phyloP scores from a whole-genome alignment of 192 early-diverging fungal genomes.

The Dissophora ornata region DNA sequence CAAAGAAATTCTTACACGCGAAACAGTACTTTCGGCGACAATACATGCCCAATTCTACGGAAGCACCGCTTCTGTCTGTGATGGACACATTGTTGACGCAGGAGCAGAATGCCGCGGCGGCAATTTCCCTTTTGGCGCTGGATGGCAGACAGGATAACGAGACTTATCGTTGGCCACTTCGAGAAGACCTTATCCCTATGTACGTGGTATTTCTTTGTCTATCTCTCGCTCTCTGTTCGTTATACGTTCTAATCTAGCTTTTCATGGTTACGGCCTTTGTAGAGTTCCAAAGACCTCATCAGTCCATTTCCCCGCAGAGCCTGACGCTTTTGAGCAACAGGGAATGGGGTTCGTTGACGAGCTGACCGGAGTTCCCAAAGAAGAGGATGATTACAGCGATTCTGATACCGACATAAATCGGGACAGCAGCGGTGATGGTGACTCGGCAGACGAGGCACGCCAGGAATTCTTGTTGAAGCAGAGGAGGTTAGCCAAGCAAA shows the following conservation, averaged over 20 bases:
- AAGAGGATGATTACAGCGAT: constrained; percentile 10
- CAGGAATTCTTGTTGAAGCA: background rate
- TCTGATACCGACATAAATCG: background rate
- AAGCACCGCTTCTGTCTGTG: background rate
- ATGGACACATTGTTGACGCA: background rate
- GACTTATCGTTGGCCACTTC: constrained; percentile 49
- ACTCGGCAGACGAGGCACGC: background rate
- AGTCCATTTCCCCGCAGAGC: background rate
- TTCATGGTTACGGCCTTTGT: too few relatives aligned
- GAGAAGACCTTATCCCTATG: constrained; percentile 23
- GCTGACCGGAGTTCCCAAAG: constrained; percentile 40
- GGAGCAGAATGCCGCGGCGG: constrained; percentile 8
- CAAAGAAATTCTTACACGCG: too few relatives aligned
- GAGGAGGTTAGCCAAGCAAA: constrained; percentile 8
- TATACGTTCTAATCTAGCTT: background rate
- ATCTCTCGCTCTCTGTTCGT: background rate
- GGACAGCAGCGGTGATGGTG: background rate
- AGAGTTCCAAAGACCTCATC: too few relatives aligned
- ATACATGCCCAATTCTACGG: background rate
- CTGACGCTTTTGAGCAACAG: constrained; percentile 8
- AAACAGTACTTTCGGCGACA: too few relatives aligned
- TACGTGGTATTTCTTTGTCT: constrained; percentile 4
- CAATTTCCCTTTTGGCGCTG: constrained; percentile 4
- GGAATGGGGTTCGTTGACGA: constrained; percentile 38
- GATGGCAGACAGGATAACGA: constrained; percentile 2